Conservation (phyloP, 139 green algal species). For the Closterium sp. region DNA sequence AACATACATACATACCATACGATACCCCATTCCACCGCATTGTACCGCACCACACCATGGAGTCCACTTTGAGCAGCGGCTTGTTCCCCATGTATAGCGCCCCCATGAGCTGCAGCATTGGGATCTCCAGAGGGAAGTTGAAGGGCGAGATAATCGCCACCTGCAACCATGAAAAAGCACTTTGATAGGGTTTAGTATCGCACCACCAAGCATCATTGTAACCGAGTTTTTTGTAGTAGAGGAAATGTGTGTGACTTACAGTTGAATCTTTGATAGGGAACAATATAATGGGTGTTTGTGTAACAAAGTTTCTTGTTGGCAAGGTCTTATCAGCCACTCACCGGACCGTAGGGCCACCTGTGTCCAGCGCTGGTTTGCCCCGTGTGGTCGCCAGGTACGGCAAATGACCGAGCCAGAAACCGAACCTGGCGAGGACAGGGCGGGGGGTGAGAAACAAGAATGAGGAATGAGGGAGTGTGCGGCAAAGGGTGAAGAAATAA, state of each 20-base stretch:
- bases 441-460: not conserved
- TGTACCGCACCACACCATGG: slow-evolving; percentile 24
- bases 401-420: slow-evolving; percentile 85
- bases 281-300: too few relatives aligned
- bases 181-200: too few relatives aligned
- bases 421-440: slow-evolving; percentile 67
- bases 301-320: too few relatives aligned
- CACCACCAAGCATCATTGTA: too few relatives aligned
- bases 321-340: not conserved
- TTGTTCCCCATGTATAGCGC: slow-evolving; percentile 99
- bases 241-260: too few relatives aligned
- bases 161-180: slow-evolving; percentile 17
- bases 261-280: too few relatives aligned
- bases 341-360: slow-evolving; percentile 80
- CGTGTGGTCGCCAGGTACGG: slow-evolving; percentile 80
- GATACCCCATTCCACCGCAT: not conserved
- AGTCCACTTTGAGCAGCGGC: slow-evolving; percentile 70
- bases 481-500: too few relatives aligned
- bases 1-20: not conserved
- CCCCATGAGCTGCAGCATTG: slow-evolving; percentile 94
- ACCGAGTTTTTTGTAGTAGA: too few relatives aligned
- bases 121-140: slow-evolving; percentile 99
- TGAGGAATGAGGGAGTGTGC: too few relatives aligned
- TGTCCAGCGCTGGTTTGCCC: slow-evolving; percentile 81
- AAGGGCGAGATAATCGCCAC: slow-evolving; percentile 94